Evolutionary conservation across 768 basidiomycete species (phyloP).

Genomic region (Tulasnella sp.): DNA sequence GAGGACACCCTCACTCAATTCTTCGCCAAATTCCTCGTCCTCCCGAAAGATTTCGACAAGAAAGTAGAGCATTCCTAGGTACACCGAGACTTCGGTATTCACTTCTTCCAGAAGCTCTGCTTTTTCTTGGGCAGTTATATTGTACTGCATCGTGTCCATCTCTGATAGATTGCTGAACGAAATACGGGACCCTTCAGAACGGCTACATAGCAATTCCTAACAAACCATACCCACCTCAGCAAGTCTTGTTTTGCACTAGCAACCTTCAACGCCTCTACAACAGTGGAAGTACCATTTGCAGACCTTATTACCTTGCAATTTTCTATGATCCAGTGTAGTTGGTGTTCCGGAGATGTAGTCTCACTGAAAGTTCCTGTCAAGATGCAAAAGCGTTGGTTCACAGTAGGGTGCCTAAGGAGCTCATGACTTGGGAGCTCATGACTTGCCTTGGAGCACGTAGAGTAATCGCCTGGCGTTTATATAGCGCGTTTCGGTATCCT

Average conservation of each 20-base stretch:
- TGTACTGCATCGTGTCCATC: conserved; percentile 55
- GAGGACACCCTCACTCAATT: conserved; percentile 60
- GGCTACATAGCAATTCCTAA: neutral
- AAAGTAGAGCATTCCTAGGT: conserved; percentile 90
- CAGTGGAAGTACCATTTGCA: conserved; percentile 68
- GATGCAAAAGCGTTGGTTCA: neutral
- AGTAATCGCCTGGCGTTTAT: conserved; percentile 75
- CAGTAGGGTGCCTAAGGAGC: too few species aligned
- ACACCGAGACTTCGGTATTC: conserved; percentile 83
- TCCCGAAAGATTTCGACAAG: conserved; percentile 86
- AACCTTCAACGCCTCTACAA: conserved; percentile 82
- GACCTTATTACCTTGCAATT: conserved; percentile 77
- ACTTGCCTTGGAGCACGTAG: conserved; percentile 81
- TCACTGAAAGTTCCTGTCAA: conserved; percentile 74
- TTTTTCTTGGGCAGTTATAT: conserved; percentile 56
- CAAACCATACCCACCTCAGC: conserved; percentile 43
- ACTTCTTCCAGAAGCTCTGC: conserved; percentile 79
- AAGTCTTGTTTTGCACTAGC: conserved; percentile 79
- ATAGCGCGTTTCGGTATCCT: conserved; percentile 71
- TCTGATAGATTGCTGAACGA: conserved; percentile 57
- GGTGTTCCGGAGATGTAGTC: conserved; percentile 83
- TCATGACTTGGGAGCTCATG: neutral
- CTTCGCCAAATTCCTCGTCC: conserved; percentile 90
- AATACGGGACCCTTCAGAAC: neutral
- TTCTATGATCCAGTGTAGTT: conserved; percentile 90